Conservation (phyloP, 495 filamentous ascomycete genomes). For the Collariella sp. region DNA sequence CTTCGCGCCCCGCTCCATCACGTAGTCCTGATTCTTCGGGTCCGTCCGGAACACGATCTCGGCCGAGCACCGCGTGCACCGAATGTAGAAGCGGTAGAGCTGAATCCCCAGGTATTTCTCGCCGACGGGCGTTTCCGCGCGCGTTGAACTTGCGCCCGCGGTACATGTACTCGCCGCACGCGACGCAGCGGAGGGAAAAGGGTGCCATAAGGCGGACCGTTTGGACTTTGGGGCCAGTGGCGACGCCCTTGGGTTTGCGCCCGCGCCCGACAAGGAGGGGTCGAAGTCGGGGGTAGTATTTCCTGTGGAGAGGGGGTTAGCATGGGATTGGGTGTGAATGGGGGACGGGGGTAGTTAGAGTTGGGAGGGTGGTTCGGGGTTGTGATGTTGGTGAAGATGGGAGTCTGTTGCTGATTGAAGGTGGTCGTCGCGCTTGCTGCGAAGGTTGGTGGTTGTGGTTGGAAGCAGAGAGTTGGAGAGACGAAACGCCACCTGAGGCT, state of each 20-base stretch:
- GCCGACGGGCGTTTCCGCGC: conserved; percentile 67
- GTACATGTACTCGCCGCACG: conserved; percentile 95
- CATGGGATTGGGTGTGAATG: conserved; percentile 36
- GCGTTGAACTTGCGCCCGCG: conserved; percentile 96
- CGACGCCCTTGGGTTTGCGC: conserved; percentile 50
- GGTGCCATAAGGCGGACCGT: conserved; percentile 96
- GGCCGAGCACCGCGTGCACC: conserved; percentile 79
- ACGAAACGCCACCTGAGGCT: neutral
- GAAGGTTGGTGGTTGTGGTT: neutral
- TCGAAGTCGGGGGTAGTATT: conserved; percentile 98
- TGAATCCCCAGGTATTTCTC: conserved; percentile 85
- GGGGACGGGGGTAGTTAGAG: neutral
- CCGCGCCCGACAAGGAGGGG: conserved; percentile 65
- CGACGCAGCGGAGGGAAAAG: conserved; percentile 83
- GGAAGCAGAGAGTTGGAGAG: neutral
- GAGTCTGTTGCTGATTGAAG: neutral
- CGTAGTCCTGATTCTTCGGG: conserved; percentile 89
- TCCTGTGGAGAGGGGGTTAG: conserved; percentile 24
- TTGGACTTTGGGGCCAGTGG: conserved; percentile 65
- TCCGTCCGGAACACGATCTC: conserved; percentile 96
- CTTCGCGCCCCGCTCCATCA: conserved; percentile 61
- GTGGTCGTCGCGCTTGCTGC: neutral
- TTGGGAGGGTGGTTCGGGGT: neutral
- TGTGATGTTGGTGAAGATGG: neutral
- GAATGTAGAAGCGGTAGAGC: conserved; percentile 91